Percentiles rank a stretch among this genome's conserved stretches.
phyloP scores from a whole-genome alignment of 768 basidiomycete species.

The Hirschioporus abietinus region DNA sequence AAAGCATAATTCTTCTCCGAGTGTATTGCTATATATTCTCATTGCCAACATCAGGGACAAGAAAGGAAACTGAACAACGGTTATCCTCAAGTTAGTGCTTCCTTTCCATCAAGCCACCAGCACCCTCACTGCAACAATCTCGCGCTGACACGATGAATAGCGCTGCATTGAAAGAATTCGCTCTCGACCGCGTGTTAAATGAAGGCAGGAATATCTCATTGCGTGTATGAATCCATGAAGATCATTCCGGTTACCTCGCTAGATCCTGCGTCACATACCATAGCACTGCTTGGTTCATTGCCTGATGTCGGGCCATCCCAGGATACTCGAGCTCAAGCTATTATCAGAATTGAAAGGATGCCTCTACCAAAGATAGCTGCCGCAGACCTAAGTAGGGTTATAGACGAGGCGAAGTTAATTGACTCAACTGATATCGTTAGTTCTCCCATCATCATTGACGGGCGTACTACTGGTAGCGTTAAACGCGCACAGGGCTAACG shows the following conservation, averaged over 20 bases:
- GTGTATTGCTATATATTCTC: too few relatives aligned
- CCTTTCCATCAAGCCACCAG: conserved; percentile 14
- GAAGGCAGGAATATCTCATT: conserved; percentile 30
- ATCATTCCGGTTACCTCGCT: neutral
- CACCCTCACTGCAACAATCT: conserved; percentile 21
- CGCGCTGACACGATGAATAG: conserved; percentile 2
- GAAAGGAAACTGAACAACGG: neutral
- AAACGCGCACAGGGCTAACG: conserved; percentile 10
- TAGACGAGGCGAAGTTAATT: conserved; percentile 43
- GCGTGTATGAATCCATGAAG: conserved; percentile 2
- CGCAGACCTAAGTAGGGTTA: conserved; percentile 25
- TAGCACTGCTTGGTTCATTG: conserved; percentile 67
- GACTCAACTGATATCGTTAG: conserved; percentile 67
- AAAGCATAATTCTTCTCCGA: too few relatives aligned
- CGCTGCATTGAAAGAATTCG: conserved; percentile 40
- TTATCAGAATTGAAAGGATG: conserved; percentile 76
- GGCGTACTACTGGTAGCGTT: neutral
- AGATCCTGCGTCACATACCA: conserved; percentile 57
- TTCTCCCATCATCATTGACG: conserved; percentile 6
- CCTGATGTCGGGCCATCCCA: conserved; percentile 20
- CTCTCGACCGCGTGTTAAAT: conserved; percentile 50
- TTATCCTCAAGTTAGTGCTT: neutral
- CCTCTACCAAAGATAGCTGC: conserved; percentile 46
- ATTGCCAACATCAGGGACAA: neutral
- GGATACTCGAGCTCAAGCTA: conserved; percentile 38